Base-by-base conservation (phyloP, 2,329 filamentous ascomycete species). In the Trichoderma sp. region DNA sequence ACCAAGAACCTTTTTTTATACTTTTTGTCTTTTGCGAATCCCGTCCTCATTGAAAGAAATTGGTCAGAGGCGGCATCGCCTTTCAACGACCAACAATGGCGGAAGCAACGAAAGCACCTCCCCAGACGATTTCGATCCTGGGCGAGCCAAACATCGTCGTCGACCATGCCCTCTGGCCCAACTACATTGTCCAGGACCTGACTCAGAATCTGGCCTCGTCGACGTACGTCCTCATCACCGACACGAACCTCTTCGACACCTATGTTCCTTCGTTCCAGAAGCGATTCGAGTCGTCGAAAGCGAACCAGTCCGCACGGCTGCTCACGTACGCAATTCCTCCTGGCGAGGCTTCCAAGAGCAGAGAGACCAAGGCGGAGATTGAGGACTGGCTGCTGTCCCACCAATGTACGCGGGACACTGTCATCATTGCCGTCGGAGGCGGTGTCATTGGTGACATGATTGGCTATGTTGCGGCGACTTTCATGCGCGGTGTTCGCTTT, bases 391-490 rank as follows among this genome's bases (percentile, higher is more conserved):
- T 99, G 91, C 88, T 98, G 76, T 91, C 92, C 79, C 91, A 98
- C 80, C 92, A 93, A 92, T 99, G 97, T 86, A 97, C 95, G 31
- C 90, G 97, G 79, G 97, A 99, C 84, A 98, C 95, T 0, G 94
- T 99, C 78, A 92, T 99, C 76, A 94, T 99, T 83, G 97, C 97
- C 29, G 90, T 99, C 11, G 97, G 97, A 38, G 97, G 97, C 78
- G 97, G 97, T 75, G 97, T 99, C 77, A 98, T 99, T 84, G 97
- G 97, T 38, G 97, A 99, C 84, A 93, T 99, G 93, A 95, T 98
- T 78, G 97, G 97, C 71, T 99, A 97, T 83, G 95, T 98, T 69
- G 97, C 97, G 27, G 95, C 97, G 53, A 99, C 97, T 50, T 99
- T 98, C 86, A 99, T 99, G 97, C 93, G 97, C 79, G 97, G 97